These are phyloP conservation scores for Gracilariopsis chorda DNA, from an alignment of 23 red algal species.

Conservation along the genomic window DNA sequence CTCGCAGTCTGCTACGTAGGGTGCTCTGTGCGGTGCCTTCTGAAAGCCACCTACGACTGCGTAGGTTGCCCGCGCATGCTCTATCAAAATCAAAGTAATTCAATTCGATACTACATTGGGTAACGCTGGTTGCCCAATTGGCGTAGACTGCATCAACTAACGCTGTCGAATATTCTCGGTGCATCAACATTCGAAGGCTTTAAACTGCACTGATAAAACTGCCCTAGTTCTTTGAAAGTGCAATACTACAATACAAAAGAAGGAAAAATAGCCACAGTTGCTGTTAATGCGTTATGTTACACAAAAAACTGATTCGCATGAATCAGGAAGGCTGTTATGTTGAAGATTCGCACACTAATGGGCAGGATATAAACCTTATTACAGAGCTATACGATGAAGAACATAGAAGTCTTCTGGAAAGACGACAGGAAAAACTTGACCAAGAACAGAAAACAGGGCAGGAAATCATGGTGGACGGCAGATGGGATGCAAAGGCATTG, in stretches of 20 bases:
- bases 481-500: background rate
- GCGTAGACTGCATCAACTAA: too few relatives aligned
- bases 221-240: constrained; percentile 10
- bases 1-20: too few relatives aligned
- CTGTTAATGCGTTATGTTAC: background rate
- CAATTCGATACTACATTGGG: too few relatives aligned
- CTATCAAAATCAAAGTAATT: too few relatives aligned
- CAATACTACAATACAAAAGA: constrained; percentile 30
- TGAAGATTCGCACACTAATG: background rate
- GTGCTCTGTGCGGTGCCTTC: too few relatives aligned
- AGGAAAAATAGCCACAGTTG: background rate
- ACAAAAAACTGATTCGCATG: constrained; percentile 18
- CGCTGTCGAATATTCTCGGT: too few relatives aligned
- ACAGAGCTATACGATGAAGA: constrained; percentile 24
- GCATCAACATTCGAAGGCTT: too few relatives aligned
- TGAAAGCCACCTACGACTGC: too few relatives aligned
- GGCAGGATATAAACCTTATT: background rate
- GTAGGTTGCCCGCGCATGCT: too few relatives aligned
- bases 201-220: constrained; percentile 35
- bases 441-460: background rate
- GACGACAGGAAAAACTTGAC: background rate
- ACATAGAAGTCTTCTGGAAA: background rate
- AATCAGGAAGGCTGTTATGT: background rate
- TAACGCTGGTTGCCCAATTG: too few relatives aligned
- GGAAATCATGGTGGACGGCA: background rate